These are phyloP conservation scores for Spathaspora sp. DNA, from an alignment of 805 yeast species.

Conservation along the genomic window DNA sequence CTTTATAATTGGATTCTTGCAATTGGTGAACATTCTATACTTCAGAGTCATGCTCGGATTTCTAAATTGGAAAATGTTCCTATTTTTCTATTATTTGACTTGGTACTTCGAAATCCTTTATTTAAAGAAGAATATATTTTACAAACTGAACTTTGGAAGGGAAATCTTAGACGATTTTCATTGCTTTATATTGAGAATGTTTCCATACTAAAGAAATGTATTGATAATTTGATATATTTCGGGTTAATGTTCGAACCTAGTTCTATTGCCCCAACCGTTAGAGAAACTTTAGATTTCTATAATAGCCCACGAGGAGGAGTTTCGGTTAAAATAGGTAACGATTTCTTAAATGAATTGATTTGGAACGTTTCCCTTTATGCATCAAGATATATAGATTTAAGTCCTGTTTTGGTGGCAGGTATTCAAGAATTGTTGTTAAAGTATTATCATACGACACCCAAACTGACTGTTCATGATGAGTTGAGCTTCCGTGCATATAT, in stretches of 20 bases:
- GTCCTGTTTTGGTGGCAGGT: not conserved
- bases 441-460: conserved; percentile 6
- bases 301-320: conserved; percentile 16
- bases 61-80: conserved; percentile 30
- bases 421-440: conserved; percentile 28
- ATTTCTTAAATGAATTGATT: conserved; percentile 18
- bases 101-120: conserved; percentile 35
- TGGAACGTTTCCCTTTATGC: conserved; percentile 24
- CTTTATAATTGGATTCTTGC: conserved; percentile 29
- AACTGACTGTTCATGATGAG: conserved; percentile 11
- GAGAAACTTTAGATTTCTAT: conserved; percentile 15
- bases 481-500: conserved; percentile 29
- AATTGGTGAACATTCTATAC: conserved; percentile 24
- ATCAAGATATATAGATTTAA: conserved; percentile 3
- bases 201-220: conserved; percentile 14
- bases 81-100: conserved; percentile 33
- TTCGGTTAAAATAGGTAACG: conserved; percentile 17
- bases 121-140: conserved; percentile 26
- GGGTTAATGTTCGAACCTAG: conserved; percentile 21
- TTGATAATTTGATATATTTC: conserved; percentile 27
- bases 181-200: conserved; percentile 16
- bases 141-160: conserved; percentile 35
- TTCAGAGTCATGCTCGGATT: conserved; percentile 29
- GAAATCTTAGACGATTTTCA: conserved; percentile 21
- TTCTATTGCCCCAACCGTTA: conserved; percentile 16